These are phyloP conservation scores for Dioscorea cayenensis DNA, from an alignment of 116 monocot genomes.

Conservation along the genomic window DNA sequence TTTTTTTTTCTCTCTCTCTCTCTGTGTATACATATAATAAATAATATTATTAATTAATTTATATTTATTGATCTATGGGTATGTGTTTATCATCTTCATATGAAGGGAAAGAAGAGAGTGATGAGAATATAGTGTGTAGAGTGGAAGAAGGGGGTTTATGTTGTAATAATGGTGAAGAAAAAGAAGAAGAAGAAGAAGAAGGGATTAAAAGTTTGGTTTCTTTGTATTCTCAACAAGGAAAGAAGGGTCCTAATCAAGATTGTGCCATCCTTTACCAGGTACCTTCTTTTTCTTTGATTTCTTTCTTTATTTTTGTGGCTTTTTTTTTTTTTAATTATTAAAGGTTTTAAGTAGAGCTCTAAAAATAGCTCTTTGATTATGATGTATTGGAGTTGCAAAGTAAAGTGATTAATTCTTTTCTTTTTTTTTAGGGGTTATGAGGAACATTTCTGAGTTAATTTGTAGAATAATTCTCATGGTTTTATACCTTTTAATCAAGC, in stretches of 20 bases:
- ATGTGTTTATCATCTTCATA: slow-evolving; percentile 35
- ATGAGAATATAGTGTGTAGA: slow-evolving; percentile 49
- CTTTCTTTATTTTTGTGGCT: too few relatives aligned
- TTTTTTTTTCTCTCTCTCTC: background rate
- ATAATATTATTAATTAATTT: too few relatives aligned
- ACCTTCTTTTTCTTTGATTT: background rate
- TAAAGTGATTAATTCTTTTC: too few relatives aligned
- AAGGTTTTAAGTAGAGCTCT: too few relatives aligned
- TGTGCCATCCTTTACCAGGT: slow-evolving; percentile 79
- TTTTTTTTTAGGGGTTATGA: too few relatives aligned
- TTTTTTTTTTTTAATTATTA: too few relatives aligned
- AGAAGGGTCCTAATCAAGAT: slow-evolving; percentile 86
- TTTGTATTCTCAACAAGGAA: slow-evolving; percentile 69
- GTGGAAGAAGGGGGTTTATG: slow-evolving; percentile 29
- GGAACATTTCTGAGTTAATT: too few relatives aligned
- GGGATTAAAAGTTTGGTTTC: slow-evolving; percentile 50
- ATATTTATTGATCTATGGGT: slow-evolving; percentile 21
- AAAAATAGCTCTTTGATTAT: too few relatives aligned
- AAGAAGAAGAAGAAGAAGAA: background rate
- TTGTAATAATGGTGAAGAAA: background rate
- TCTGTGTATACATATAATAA: too few relatives aligned
- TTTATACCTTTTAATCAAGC: too few relatives aligned
- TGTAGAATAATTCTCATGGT: too few relatives aligned
- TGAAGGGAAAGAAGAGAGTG: slow-evolving; percentile 25
- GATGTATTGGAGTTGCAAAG: too few relatives aligned